Percentiles rank a stretch among this genome's conserved stretches.
phyloP scores from a whole-genome alignment of 2,329 filamentous ascomycete genomes.

The Colletotrichum eleusines region DNA sequence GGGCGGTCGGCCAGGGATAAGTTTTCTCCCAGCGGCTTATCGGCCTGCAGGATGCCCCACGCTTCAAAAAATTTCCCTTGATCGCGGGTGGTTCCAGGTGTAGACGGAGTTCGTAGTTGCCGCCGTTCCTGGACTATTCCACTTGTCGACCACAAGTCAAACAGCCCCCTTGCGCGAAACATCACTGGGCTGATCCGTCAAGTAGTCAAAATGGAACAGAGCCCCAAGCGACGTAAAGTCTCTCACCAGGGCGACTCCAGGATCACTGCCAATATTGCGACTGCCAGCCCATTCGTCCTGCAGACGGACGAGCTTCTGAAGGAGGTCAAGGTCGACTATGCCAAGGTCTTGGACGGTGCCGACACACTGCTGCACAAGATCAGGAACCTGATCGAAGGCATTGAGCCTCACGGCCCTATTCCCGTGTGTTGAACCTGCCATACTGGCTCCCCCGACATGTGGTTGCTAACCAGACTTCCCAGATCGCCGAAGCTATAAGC shows the following conservation, averaged over 20 bases:
- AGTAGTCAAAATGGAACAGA: slow-evolving; percentile 57
- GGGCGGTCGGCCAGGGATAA: slow-evolving; percentile 38
- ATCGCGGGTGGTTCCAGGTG: slow-evolving; percentile 3
- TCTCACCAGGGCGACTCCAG: slow-evolving; percentile 54
- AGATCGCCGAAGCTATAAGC: slow-evolving; percentile 77
- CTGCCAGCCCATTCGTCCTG: slow-evolving; percentile 67
- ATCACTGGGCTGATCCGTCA: background rate
- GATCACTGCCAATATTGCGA: slow-evolving; percentile 55
- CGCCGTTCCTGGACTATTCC: slow-evolving; percentile 6
- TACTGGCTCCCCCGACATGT: slow-evolving; percentile 9
- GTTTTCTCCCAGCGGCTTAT: slow-evolving; percentile 41
- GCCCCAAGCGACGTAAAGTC: slow-evolving; percentile 63
- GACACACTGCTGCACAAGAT: slow-evolving; percentile 64
- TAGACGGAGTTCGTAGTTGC: background rate
- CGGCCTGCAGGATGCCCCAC: slow-evolving; percentile 30
- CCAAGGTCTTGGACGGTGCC: slow-evolving; percentile 60
- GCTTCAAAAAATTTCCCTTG: slow-evolving; percentile 40
- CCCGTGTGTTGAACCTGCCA: slow-evolving; percentile 56
- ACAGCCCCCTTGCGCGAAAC: slow-evolving; percentile 8
- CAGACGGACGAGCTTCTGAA: slow-evolving; percentile 71
- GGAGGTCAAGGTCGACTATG: slow-evolving; percentile 66
- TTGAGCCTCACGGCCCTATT: slow-evolving; percentile 61
- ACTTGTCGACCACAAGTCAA: slow-evolving; percentile 19
- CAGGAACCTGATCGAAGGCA: slow-evolving; percentile 65
- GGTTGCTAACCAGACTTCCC: slow-evolving; percentile 21